Conservation (phyloP, 2,329 filamentous ascomycete species). For the Ceratocystis cubensis region DNA sequence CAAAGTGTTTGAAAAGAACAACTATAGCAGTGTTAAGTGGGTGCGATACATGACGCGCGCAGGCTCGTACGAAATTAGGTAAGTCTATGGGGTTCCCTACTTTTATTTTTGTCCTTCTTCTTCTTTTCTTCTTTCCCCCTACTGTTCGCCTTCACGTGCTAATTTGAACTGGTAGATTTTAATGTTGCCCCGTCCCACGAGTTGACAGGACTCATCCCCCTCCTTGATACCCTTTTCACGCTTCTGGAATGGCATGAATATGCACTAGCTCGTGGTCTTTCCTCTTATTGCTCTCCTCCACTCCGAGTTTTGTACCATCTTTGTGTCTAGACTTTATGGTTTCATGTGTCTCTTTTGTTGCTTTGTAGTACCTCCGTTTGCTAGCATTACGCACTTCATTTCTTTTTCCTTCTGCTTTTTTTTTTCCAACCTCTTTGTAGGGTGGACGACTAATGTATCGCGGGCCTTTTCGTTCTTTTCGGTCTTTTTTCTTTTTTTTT, state of each 20-base stretch:
- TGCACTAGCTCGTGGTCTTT: background rate
- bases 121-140: no score
- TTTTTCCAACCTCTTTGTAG: background rate
- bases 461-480: background rate
- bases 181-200: conserved; percentile 21
- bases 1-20: conserved; percentile 98
- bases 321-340: conserved; percentile 13
- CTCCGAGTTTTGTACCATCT: background rate
- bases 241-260: conserved; percentile 11
- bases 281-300: background rate
- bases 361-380: conserved; percentile 11
- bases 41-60: conserved; percentile 97
- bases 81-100: conserved; percentile 22
- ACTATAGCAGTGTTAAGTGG: conserved; percentile 98
- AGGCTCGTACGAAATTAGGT: conserved; percentile 95
- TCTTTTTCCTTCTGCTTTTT: background rate
- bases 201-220: conserved; percentile 11
- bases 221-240: conserved; percentile 21
- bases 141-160: background rate
- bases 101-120: no score
- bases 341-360: conserved; percentile 6
- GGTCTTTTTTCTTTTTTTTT: background rate
- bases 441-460: background rate
- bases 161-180: conserved; percentile 28
- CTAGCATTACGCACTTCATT: conserved; percentile 4